Percentiles rank a stretch among this genome's conserved stretches.
These are phyloP conservation scores for Sabuloglossum arenarium DNA, from an alignment of 495 filamentous ascomycete species.

Conservation along the genomic window DNA sequence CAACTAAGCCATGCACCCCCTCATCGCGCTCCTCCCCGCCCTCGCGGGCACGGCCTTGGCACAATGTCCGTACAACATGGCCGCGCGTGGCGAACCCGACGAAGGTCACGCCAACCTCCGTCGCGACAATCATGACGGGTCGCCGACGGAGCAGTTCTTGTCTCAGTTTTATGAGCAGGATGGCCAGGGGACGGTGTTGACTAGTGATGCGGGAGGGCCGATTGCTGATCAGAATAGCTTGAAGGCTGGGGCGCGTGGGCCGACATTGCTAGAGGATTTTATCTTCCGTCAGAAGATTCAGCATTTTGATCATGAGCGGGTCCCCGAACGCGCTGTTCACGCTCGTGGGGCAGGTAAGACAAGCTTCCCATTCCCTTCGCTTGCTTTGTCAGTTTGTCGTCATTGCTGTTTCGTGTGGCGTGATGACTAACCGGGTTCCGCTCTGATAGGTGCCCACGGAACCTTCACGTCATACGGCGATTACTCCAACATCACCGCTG, in stretches of 20 bases:
- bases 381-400: constrained; percentile 39
- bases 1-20: neutral
- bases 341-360: constrained; percentile 50
- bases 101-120: neutral
- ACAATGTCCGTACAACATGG: neutral
- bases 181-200: constrained; percentile 32
- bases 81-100: neutral
- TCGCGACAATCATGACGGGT: neutral
- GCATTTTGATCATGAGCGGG: constrained; percentile 50
- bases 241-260: constrained; percentile 36
- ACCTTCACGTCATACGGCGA: neutral
- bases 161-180: constrained; percentile 43
- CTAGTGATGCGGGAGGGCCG: constrained; percentile 54
- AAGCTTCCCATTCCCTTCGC: constrained; percentile 57
- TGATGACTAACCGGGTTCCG: constrained; percentile 32
- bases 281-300: constrained; percentile 69
- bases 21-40: neutral
- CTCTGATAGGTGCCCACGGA: neutral
- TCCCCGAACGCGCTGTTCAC: constrained; percentile 51
- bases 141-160: constrained; percentile 25
- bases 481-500: neutral
- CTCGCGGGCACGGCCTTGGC: neutral
- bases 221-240: constrained; percentile 51
- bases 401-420: neutral
- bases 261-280: constrained; percentile 60